These are phyloP conservation scores for Talaromyces sp. DNA, from an alignment of 2,329 filamentous ascomycete genomes.

Conservation along the genomic window DNA sequence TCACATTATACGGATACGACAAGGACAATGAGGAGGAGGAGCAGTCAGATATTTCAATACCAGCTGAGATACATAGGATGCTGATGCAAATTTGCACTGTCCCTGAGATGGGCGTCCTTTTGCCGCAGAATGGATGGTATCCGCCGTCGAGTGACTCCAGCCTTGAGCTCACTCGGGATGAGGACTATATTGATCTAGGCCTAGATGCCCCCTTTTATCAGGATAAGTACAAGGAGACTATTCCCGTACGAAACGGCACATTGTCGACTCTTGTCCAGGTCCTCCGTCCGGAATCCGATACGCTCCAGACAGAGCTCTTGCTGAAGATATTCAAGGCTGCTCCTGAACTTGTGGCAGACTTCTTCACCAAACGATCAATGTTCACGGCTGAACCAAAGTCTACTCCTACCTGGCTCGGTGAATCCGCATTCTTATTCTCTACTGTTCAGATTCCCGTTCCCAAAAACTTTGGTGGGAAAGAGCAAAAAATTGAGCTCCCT, in stretches of 20 bases:
- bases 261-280: conserved; percentile 73
- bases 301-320: conserved; percentile 74
- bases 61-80: conserved; percentile 68
- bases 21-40: conserved; percentile 43
- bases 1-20: conserved; percentile 61
- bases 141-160: conserved; percentile 61
- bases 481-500: conserved; percentile 60
- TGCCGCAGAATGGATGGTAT: conserved; percentile 78
- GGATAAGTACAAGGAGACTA: conserved; percentile 59
- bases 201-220: conserved; percentile 67
- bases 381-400: conserved; percentile 89
- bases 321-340: conserved; percentile 72
- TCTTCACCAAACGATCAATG: conserved; percentile 72
- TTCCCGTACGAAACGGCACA: conserved; percentile 73
- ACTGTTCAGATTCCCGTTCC: conserved; percentile 72
- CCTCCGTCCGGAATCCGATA: conserved; percentile 76
- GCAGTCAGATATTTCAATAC: conserved; percentile 47
- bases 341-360: conserved; percentile 82
- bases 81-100: conserved; percentile 70
- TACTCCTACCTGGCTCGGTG: conserved; percentile 91
- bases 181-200: conserved; percentile 55
- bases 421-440: conserved; percentile 81
- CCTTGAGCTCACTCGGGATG: conserved; percentile 42
- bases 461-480: conserved; percentile 61
- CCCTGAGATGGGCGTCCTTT: conserved; percentile 65